A percentile compares a stretch with the other conserved stretches of the same genome.
These are phyloP conservation scores for Plectosphaerella cucumerina DNA, from an alignment of 2,329 filamentous ascomycete species.

Conservation along the genomic window DNA sequence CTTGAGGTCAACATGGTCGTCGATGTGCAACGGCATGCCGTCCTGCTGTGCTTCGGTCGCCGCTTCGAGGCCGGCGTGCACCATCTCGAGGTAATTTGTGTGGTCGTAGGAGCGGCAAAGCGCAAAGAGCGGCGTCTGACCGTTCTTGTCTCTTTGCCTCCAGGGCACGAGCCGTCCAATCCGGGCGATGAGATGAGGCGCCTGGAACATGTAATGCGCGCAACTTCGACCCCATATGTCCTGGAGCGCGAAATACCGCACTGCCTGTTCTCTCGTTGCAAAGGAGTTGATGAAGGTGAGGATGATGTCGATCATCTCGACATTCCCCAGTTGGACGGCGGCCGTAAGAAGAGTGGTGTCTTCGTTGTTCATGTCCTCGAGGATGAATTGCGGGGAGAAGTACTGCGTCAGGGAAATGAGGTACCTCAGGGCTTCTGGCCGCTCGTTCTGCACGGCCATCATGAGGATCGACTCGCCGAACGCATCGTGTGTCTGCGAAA, in stretches of 20 bases:
- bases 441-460: conserved; percentile 76
- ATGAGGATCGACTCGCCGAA: conserved; percentile 81
- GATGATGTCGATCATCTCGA: conserved; percentile 69
- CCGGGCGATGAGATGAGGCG: conserved; percentile 71
- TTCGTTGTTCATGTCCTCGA: conserved; percentile 85
- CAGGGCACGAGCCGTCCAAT: conserved; percentile 80
- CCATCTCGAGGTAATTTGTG: conserved; percentile 80
- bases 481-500: conserved; percentile 66
- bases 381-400: conserved; percentile 65
- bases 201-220: conserved; percentile 95
- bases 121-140: conserved; percentile 95
- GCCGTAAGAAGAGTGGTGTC: conserved; percentile 86
- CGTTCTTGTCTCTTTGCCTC: conserved; percentile 90
- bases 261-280: conserved; percentile 48
- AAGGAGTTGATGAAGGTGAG: conserved; percentile 64
- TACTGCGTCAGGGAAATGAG: conserved; percentile 73
- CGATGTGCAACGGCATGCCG: conserved; percentile 75
- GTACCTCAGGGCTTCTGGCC: conserved; percentile 71
- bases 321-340: conserved; percentile 79
- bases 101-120: conserved; percentile 95
- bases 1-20: conserved; percentile 88
- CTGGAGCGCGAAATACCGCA: conserved; percentile 67
- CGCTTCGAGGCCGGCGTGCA: conserved; percentile 71
- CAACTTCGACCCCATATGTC: conserved; percentile 84
- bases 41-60: conserved; percentile 75